Evolutionary conservation across 2,329 filamentous ascomycete species (phyloP), one percentile per base, ranked within the genome.

Genomic region (Fusarium nygamai): DNA sequence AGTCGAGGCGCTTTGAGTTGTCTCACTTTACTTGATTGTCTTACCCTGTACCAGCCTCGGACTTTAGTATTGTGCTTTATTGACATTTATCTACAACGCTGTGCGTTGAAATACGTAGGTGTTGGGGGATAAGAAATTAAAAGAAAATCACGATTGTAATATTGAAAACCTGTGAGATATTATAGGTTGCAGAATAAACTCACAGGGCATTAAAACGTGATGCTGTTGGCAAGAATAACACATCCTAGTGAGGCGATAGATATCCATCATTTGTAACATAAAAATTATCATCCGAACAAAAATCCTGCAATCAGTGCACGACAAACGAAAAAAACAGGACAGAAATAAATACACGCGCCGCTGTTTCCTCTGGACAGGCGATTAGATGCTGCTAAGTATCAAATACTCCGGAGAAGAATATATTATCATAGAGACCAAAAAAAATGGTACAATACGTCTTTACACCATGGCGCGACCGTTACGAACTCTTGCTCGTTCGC

Each of bases 371-470:
- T 6, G 11, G 17, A 56, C 27, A 41, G 29, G 20, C 16, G 20
- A 29, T 10, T 41, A 38, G 20, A 22, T 22, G 11, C 16, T n/a
- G 20, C 34, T 19, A 6, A 27, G 20, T 41, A 41, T 41, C 24
- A 17, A 29, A 29, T n/a, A 29, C 16, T 2, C 12, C 31, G 46
- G 36, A 19, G 16, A 6, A 36, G 14, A 17, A 36, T 10, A 5
- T 17, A 48, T 33, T 9, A n/a, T 14, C n/a, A 2, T 14, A 51
- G 27, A 31, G 27, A n/a, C 27, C 34, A n/a, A 19, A 31, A 24
- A 24, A 16, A 46, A 93, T 93, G 91, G 90, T 92, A 34, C 90
- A 91, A 79, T 94, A 93, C 83, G 87, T 92, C 71, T 90, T 93
- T 78, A 94, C 92, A 62, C 92, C 92, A 39, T 95, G 93, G 93